phyloP scores from a whole-genome alignment of 768 basidiomycete genomes.

The Dentipellis sp. region DNA sequence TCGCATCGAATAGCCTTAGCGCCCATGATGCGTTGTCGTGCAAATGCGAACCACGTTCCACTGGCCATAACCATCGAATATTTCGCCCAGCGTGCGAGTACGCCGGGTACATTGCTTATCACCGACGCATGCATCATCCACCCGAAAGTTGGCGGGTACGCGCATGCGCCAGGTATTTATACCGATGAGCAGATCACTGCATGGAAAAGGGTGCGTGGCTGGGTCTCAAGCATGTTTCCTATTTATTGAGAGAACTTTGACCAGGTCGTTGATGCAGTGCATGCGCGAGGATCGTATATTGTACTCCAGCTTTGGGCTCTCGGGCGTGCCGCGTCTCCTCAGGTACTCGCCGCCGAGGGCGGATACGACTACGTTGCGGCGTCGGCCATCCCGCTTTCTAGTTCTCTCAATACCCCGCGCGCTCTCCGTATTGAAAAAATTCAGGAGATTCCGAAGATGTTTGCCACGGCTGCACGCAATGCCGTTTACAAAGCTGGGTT shows the following conservation, averaged over 20 bases:
- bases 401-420: neutral
- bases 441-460: constrained; percentile 14
- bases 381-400: neutral
- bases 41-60: constrained; percentile 4
- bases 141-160: constrained; percentile 17
- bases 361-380: neutral
- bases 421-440: constrained; percentile 15
- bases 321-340: constrained; percentile 18
- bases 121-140: constrained; percentile 26
- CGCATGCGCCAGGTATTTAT: constrained; percentile 23
- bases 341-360: constrained; percentile 1
- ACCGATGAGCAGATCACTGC: neutral
- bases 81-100: constrained; percentile 6
- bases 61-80: constrained; percentile 5
- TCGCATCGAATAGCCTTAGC: constrained; percentile 15
- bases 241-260: neutral
- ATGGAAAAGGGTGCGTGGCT: constrained; percentile 2
- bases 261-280: constrained; percentile 25
- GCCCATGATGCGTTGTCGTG: constrained; percentile 16
- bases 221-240: no score
- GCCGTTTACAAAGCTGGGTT: constrained; percentile 20
- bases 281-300: constrained; percentile 25
- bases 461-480: constrained; percentile 23
- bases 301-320: constrained; percentile 30
- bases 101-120: constrained; percentile 14